phyloP scores from a whole-genome alignment of 1,139 yeast species.

The Yamadazyma kanchanaburiensis region DNA sequence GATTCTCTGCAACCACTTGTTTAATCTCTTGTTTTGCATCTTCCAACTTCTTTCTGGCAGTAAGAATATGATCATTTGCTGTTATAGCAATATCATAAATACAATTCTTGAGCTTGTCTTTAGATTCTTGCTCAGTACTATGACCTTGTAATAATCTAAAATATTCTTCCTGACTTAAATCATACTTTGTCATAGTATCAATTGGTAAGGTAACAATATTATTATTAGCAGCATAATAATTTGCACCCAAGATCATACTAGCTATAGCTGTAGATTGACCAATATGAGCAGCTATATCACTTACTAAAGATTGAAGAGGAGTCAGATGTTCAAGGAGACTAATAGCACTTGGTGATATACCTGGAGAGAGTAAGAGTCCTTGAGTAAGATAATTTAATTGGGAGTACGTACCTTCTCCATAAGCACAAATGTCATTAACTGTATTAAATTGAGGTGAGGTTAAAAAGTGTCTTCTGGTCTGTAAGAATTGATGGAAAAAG shows the following conservation, averaged over 20 bases:
- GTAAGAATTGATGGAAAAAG: conserved; percentile 59
- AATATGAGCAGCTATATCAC: conserved; percentile 73
- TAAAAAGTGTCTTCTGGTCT: conserved; percentile 55
- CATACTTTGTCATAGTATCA: conserved; percentile 52
- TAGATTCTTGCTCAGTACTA: conserved; percentile 20
- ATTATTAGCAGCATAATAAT: conserved; percentile 52
- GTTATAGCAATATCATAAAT: conserved; percentile 68
- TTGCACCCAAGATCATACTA: conserved; percentile 59
- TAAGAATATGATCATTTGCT: conserved; percentile 76
- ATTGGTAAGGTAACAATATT: conserved; percentile 61
- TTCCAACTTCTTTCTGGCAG: conserved; percentile 57
- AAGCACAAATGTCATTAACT: conserved; percentile 62
- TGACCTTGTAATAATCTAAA: conserved; percentile 51
- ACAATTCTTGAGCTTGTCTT: conserved; percentile 51
- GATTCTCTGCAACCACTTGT: conserved; percentile 20
- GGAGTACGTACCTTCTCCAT: conserved; percentile 79
- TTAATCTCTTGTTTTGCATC: conserved; percentile 32
- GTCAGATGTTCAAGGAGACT: conserved; percentile 46
- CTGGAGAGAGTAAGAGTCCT: conserved; percentile 56
- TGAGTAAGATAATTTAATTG: conserved; percentile 70
- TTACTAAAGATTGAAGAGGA: conserved; percentile 37
- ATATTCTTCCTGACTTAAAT: conserved; percentile 63
- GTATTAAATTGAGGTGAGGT: conserved; percentile 45
- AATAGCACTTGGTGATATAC: conserved; percentile 56
- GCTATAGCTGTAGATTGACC: conserved; percentile 82